A percentile compares a stretch with the other conserved stretches of the same genome.
phyloP scores from a whole-genome alignment of 192 early-diverging fungal genomes.

The Thamnidium elegans region DNA sequence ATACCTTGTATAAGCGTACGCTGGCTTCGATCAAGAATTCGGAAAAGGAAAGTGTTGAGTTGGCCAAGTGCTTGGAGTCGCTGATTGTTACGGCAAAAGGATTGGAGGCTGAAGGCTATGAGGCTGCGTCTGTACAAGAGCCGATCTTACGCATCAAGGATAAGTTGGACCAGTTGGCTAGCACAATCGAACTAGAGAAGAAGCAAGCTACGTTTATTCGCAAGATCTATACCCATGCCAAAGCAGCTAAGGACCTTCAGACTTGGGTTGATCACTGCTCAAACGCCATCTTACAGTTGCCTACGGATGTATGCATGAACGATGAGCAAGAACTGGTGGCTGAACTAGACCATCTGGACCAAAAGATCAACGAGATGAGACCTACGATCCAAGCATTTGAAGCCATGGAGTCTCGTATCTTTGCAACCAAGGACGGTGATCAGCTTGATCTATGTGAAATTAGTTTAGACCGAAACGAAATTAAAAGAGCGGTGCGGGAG shows the following conservation, averaged over 20 bases:
- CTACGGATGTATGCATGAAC: constrained; percentile 21
- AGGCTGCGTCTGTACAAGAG: neutral
- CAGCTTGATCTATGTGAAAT: constrained; percentile 2
- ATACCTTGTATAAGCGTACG: neutral
- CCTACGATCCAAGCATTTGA: constrained; percentile 29
- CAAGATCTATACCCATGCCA: constrained; percentile 26
- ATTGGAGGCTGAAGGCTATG: constrained; percentile 7
- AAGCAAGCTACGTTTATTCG: constrained; percentile 25
- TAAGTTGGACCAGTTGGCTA: constrained; percentile 6
- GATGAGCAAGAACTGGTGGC: constrained; percentile 28
- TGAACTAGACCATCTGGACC: constrained; percentile 21
- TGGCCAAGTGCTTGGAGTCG: neutral
- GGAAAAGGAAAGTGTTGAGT: neutral
- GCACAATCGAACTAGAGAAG: constrained; percentile 13
- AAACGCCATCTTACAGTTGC: constrained; percentile 18
- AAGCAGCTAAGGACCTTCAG: constrained; percentile 26
- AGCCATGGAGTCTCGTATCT: constrained; percentile 19
- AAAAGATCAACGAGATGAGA: constrained; percentile 19
- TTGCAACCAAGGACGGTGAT: constrained; percentile 19
- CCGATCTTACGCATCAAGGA: constrained; percentile 4
- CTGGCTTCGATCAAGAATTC: neutral
- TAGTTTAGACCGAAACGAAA: constrained; percentile 2
- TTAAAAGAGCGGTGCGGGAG: constrained; percentile 15
- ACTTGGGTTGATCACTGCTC: constrained; percentile 30
- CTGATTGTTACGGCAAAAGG: neutral